Base-by-base conservation (phyloP, 2,329 filamentous ascomycete species). In the Septoria linicola region DNA sequence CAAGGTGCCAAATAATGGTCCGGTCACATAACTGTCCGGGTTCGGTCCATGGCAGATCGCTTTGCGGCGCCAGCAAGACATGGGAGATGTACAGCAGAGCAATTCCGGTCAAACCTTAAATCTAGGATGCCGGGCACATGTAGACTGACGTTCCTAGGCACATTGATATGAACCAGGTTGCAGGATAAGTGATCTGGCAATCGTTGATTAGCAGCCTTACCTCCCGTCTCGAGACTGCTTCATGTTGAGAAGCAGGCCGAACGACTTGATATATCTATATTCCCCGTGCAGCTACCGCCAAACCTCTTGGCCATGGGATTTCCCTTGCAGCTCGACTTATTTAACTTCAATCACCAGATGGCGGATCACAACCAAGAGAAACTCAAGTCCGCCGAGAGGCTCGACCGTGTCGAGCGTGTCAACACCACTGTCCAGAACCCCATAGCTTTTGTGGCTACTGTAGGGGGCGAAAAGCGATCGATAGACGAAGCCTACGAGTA, bases 401-500 rank as follows among this genome's bases (percentile, higher is more conserved):
- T 42, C 17, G 37, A 41, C 11, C 25, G 40, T 14, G 30, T 42
- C 17, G 37, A 41, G 11, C 25, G 40, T 14, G 30, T 31, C 1
- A 36, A 36, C 31, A 43, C 21, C 19, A 19, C 19, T 6, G 41
- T 32, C 7, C n/a, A 25, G 21, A 40, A 31, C 36, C 34, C 35
- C 11, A 27, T 34, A 0, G 35, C 11, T 30, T 34, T 47, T 14
- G 34, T 44, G 2, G 20, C 45, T 6, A 35, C 40, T 4, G 27
- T 41, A 19, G 36, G 49, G n/a, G 27, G 34, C 35, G 14, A n/a
- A 11, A 49, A 43, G 17, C 13, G 41, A n/a, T 49, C 40, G 11
- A 34, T 52, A 5, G 49, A 57, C 34, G 51, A 54, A 21, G 55
- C 55, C 3, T 50, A 52, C 32, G 41, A 54, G 8, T 54, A 51